Evolutionary conservation across 2,329 filamentous ascomycete species (phyloP), one percentile per base, ranked within the genome.

Genomic region (Aspergillus ibericus): DNA sequence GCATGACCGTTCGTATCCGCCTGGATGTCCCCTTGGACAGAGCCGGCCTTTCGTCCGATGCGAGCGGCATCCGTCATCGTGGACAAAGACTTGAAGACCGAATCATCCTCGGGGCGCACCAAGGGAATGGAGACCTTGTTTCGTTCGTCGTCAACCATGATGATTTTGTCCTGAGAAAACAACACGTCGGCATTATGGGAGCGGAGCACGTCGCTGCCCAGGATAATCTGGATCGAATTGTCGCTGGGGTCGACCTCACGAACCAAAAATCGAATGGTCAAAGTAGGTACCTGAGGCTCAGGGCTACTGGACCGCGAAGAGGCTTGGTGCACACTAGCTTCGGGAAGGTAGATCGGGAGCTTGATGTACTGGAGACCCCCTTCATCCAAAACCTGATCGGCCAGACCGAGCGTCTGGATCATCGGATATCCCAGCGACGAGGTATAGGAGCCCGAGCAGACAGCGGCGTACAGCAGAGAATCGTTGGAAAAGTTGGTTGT

Each of bases 91-190:
- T 90, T 95, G 78, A 96, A 98, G 0, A 86, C 78, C 3, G 80
- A 82, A 57, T 96, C 92, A 67, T 96, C 89, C 74, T 98, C 95
- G 0, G 95, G 95, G 27, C 95, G 87, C 40, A 96, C 92, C 65
- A 99, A 89, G 2, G 95, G 95, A 34, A 99, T 88, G 15, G 91
- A 92, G 12, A 98, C 81, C 69, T 93, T 95, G 72, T 90, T 92
- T 47, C 89, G 85, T 59, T 96, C 91, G 70, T 92, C 90, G 66
- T 96, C 91, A 66, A 92, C 93, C 27, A 98, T 81, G 0, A 90
- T 89, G 80, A 99, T 86, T 63, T 89, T 89, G 70, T 96, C 96
- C 64, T 93, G 91, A 0, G 95, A 98, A 68, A 99, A 91, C 20
- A 98, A 78, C 10, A 99, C 83, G 72, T 98, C 95, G 22, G 92